phyloP scores from a whole-genome alignment of 345 rosid genomes.

The Acer yangbiense region DNA sequence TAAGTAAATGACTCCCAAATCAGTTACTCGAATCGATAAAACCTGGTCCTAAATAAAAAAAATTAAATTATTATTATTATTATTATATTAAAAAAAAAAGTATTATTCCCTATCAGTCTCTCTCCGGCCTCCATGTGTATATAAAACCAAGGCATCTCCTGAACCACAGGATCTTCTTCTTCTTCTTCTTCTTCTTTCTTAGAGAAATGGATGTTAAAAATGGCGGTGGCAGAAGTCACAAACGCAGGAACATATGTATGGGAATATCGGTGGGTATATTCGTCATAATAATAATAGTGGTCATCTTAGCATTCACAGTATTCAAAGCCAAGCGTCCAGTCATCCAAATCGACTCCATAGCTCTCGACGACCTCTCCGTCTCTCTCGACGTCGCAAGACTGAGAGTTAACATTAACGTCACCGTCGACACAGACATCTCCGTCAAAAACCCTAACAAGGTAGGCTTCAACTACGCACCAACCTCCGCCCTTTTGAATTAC shows the following conservation, averaged over 20 bases:
- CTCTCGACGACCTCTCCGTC: conserved; percentile 35
- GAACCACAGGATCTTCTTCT: too few relatives aligned
- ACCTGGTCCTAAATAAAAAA: too few relatives aligned
- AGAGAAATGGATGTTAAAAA: conserved; percentile 1
- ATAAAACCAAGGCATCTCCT: too few relatives aligned
- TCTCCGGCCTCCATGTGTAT: too few relatives aligned
- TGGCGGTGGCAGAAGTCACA: neutral
- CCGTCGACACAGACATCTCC: conserved; percentile 51
- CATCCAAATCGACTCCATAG: conserved; percentile 46
- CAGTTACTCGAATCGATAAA: too few relatives aligned
- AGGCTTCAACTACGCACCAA: conserved; percentile 49
- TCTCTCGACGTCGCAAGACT: conserved; percentile 30
- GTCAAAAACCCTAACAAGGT: conserved; percentile 73
- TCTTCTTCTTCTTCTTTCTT: too few relatives aligned
- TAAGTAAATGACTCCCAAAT: too few relatives aligned
- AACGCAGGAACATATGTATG: conserved; percentile 45
- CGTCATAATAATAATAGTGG: conserved; percentile 33
- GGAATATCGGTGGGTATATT: conserved; percentile 28
- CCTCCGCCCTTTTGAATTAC: conserved; percentile 58
- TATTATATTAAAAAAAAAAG: too few relatives aligned
- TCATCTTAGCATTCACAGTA: conserved; percentile 65
- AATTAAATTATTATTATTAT: too few relatives aligned
- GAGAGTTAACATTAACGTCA: conserved; percentile 46
- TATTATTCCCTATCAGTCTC: too few relatives aligned
- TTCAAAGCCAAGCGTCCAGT: conserved; percentile 69